phyloP scores from a whole-genome alignment of 208 protist genomes.

The Acanthamoeba healyi region DNA sequence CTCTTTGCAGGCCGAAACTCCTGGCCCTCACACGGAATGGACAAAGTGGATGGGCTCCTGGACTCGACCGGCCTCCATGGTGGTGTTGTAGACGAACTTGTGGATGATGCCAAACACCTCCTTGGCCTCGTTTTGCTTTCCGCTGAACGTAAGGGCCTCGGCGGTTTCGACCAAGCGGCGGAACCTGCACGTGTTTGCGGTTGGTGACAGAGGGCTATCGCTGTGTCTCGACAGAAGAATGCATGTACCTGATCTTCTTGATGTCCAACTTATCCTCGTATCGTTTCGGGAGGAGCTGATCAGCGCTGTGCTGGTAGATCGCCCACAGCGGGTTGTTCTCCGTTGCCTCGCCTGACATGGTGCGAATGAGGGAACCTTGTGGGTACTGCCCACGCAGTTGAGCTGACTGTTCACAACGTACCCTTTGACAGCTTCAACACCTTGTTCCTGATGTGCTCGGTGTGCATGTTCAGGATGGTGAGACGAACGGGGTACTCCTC shows the following conservation, averaged over 20 bases:
- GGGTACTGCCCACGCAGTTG: too few species aligned
- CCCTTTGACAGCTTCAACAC: not conserved
- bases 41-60: not conserved
- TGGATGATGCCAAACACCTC: constrained; percentile 14
- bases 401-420: too few species aligned
- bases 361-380: too few species aligned
- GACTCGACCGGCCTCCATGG: not conserved
- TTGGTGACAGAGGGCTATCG: too few species aligned
- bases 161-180: constrained; percentile 10
- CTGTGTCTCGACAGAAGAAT: not conserved
- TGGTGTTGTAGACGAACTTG: constrained; percentile 66
- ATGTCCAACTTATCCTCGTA: not conserved
- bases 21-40: not conserved
- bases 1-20: not conserved
- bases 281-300: not conserved
- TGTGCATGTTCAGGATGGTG: not conserved
- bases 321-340: constrained; percentile 31
- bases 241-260: constrained; percentile 43
- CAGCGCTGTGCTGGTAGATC: constrained; percentile 11
- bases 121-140: constrained; percentile 35
- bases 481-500: constrained; percentile 48
- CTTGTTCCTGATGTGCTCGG: constrained; percentile 10
- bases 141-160: not conserved
- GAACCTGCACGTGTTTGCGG: not conserved
- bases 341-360: not conserved